Evolutionary conservation across 192 early-diverging fungal species (phyloP).

Genomic region (Gorgonomyces haynaldii): DNA sequence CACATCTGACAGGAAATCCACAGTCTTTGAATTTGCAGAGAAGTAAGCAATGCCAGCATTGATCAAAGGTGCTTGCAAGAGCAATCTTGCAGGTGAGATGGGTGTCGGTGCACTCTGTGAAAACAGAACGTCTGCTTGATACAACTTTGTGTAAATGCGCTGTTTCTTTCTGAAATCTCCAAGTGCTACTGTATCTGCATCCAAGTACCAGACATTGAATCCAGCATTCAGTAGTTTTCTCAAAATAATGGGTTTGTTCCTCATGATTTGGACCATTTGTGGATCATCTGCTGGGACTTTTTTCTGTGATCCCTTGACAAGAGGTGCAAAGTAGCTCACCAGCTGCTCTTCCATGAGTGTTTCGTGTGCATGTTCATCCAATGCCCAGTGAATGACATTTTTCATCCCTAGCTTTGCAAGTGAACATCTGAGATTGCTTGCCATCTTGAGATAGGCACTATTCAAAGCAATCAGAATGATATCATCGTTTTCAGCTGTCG

Average conservation of each 20-base stretch:
- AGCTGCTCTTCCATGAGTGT: neutral
- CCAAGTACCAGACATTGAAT: conserved; percentile 9
- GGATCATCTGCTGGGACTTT: neutral
- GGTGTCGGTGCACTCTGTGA: neutral
- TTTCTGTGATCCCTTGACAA: neutral
- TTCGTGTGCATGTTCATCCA: conserved; percentile 8
- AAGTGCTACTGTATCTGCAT: conserved; percentile 4
- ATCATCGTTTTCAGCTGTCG: neutral
- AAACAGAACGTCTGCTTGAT: neutral
- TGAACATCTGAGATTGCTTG: conserved; percentile 3
- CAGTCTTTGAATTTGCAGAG: neutral
- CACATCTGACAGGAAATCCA: conserved; percentile 1
- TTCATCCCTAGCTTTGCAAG: neutral
- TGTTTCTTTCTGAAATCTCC: conserved; percentile 2
- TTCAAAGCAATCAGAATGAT: conserved; percentile 2
- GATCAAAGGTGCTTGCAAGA: neutral
- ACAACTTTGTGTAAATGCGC: neutral
- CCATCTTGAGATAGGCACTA: neutral
- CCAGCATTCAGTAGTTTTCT: conserved; percentile 6
- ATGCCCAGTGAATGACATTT: conserved; percentile 8
- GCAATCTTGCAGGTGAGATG: neutral
- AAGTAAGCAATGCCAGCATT: conserved; percentile 4
- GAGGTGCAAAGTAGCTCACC: neutral
- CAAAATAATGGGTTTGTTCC: conserved; percentile 5
- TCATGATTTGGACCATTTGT: neutral